Conservation (phyloP, 768 basidiomycete species). For the Cystobasidium tubakii region DNA sequence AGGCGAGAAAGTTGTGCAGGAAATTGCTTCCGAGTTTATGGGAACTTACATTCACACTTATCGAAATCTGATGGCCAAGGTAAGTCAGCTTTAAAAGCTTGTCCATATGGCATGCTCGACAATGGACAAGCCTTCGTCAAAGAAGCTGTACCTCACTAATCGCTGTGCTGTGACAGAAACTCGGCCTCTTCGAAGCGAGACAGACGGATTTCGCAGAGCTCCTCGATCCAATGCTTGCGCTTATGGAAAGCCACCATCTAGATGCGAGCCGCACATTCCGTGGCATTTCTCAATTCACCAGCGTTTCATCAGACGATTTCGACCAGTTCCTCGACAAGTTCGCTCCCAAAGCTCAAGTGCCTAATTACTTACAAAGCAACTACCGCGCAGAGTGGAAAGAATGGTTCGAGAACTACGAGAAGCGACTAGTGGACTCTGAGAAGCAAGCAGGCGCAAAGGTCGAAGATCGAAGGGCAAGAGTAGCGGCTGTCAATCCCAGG, state of each 20-base stretch:
- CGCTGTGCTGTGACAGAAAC: conserved; percentile 55
- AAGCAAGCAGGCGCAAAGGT: conserved; percentile 22
- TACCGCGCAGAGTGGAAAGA: conserved; percentile 37
- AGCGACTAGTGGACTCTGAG: conserved; percentile 55
- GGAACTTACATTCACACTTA: conserved; percentile 63
- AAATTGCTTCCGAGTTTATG: conserved; percentile 62
- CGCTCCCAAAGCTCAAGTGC: conserved; percentile 27
- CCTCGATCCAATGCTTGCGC: conserved; percentile 63
- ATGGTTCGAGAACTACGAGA: conserved; percentile 53
- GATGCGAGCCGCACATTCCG: conserved; percentile 88
- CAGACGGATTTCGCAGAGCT: conserved; percentile 60
- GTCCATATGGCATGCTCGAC: no score
- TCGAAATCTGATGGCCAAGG: conserved; percentile 64
- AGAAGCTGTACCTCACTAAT: no score
- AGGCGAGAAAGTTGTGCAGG: conserved; percentile 57
- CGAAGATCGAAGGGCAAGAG: conserved; percentile 53
- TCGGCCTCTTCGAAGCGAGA: conserved; percentile 63
- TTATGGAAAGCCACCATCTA: conserved; percentile 67
- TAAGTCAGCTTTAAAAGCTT: conserved; percentile 45
- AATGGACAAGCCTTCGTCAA: no score
- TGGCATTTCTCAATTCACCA: conserved; percentile 60
- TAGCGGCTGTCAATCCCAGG: conserved; percentile 69
- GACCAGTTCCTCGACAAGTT: conserved; percentile 42
- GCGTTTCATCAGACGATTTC: conserved; percentile 46
- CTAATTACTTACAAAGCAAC: background rate